Evolutionary conservation across 2,329 filamentous ascomycete genomes (phyloP).

Genomic region (Arthrobotrys entomopaga): DNA sequence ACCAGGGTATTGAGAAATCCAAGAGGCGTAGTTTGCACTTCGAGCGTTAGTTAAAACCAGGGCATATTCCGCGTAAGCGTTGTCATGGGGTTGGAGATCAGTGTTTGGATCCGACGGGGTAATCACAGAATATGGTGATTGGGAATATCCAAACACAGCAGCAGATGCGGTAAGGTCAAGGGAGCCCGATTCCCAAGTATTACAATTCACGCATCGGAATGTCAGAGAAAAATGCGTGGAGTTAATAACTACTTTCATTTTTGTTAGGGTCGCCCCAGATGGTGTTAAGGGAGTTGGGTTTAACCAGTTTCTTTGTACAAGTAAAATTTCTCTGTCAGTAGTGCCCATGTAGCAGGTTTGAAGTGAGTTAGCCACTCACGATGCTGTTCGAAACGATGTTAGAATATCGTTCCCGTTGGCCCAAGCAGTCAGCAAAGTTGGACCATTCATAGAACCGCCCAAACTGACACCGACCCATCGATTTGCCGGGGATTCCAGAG

Average conservation of each 20-base stretch:
- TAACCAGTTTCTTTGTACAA: slow-evolving; percentile 62
- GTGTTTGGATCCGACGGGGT: slow-evolving; percentile 60
- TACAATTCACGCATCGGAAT: slow-evolving; percentile 67
- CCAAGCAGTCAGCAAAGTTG: slow-evolving; percentile 67
- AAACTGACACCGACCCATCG: slow-evolving; percentile 67
- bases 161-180: slow-evolving; percentile 59
- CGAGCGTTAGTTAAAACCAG: slow-evolving; percentile 63
- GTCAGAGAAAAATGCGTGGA: slow-evolving; percentile 68
- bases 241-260: slow-evolving; percentile 67
- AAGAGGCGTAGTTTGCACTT: slow-evolving; percentile 62
- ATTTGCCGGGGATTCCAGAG: slow-evolving; percentile 62
- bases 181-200: slow-evolving; percentile 65
- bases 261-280: slow-evolving; percentile 63
- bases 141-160: slow-evolving; percentile 63
- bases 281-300: slow-evolving; percentile 65
- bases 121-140: slow-evolving; percentile 60
- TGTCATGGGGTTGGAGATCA: slow-evolving; percentile 63
- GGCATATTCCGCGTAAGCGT: slow-evolving; percentile 67
- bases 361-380: slow-evolving; percentile 56
- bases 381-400: slow-evolving; percentile 62
- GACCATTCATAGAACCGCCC: slow-evolving; percentile 65
- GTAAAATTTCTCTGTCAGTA: too few relatives aligned
- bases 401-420: slow-evolving; percentile 64
- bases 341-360: too few relatives aligned
- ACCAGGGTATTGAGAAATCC: slow-evolving; percentile 60